Conservation (phyloP, 306 rosid genomes). For the Cucurbita moschata region DNA sequence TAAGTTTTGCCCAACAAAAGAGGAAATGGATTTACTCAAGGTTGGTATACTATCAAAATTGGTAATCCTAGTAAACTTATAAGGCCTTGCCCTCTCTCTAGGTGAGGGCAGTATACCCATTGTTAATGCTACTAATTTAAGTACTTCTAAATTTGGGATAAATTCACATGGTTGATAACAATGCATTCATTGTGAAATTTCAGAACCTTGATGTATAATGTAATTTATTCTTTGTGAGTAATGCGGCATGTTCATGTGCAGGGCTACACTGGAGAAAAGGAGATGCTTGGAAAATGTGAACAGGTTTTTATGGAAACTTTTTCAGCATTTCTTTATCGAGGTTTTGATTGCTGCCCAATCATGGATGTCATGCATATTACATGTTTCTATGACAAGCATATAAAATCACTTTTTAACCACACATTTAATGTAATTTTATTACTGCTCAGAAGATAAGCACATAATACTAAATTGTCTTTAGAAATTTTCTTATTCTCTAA, state of each 20-base stretch:
- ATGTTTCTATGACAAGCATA: background rate
- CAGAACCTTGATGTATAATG: slow-evolving; percentile 1
- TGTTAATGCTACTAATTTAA: background rate
- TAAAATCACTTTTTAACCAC: background rate
- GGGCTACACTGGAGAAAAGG: slow-evolving; percentile 76
- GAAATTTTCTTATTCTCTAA: background rate
- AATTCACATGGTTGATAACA: background rate
- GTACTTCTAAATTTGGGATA: background rate
- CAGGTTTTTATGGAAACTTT: slow-evolving; percentile 39
- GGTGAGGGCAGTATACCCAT: background rate
- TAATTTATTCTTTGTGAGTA: slow-evolving; percentile 11
- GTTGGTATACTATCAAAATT: slow-evolving; percentile 20
- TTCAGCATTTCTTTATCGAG: slow-evolving; percentile 1
- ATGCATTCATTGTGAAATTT: background rate
- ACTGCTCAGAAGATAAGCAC: background rate
- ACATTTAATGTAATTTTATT: background rate
- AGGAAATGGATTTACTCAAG: slow-evolving; percentile 88
- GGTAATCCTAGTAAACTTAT: slow-evolving; percentile 11
- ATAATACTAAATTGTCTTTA: background rate
- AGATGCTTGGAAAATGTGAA: slow-evolving; percentile 86
- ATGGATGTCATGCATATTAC: background rate
- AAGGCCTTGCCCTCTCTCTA: background rate
- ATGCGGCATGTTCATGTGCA: slow-evolving; percentile 20
- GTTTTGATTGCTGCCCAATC: background rate
- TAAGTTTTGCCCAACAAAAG: slow-evolving; percentile 84